These are phyloP conservation scores for Gleditsia sinensis DNA, from an alignment of 306 rosid species.

Conservation along the genomic window DNA sequence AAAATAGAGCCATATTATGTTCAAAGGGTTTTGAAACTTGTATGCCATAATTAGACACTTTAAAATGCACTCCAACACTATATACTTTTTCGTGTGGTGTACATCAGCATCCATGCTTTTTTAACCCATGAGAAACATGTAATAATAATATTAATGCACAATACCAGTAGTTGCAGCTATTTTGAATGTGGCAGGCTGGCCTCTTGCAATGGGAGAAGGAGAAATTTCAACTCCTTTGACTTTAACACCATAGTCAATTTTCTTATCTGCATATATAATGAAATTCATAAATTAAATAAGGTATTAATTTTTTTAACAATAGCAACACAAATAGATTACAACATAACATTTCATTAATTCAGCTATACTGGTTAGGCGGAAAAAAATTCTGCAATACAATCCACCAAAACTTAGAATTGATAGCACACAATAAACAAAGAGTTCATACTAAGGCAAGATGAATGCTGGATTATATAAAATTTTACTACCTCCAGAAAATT, in stretches of 20 bases:
- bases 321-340: background rate
- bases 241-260: constrained; percentile 58
- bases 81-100: no score
- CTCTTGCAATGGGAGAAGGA: constrained; percentile 76
- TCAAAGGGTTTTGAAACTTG: no score
- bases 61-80: no score
- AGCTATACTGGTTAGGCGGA: background rate
- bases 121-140: background rate
- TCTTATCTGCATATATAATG: constrained; percentile 56
- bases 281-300: background rate
- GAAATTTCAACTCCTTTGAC: constrained; percentile 72
- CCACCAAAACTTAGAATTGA: background rate
- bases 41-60: no score
- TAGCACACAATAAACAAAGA: background rate
- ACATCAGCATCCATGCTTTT: no score
- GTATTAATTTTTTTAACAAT: background rate
- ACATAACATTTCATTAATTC: background rate
- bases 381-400: background rate
- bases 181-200: constrained; percentile 77
- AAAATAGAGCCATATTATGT: no score
- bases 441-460: background rate
- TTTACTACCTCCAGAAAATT: background rate
- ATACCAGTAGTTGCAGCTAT: constrained; percentile 80
- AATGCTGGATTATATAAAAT: background rate
- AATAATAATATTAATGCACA: background rate